Evolutionary conservation across 306 rosid species (phyloP).

Genomic region (Mimosa bimucronata): DNA sequence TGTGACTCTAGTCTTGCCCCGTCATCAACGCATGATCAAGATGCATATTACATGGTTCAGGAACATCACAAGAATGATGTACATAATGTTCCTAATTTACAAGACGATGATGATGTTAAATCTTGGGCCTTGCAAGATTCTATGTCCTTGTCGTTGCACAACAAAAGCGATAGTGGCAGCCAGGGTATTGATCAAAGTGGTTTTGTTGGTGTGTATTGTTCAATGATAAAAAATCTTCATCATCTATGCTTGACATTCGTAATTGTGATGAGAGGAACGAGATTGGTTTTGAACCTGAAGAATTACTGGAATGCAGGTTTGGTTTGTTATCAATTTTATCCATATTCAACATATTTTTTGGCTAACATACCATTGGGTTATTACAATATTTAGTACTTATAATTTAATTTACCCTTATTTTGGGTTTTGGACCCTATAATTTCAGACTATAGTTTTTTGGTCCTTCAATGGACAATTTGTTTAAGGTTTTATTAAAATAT

Average conservation of each 20-base stretch:
- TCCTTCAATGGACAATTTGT: too few relatives aligned
- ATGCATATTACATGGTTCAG: slow-evolving; percentile 31
- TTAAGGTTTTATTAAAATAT: too few relatives aligned
- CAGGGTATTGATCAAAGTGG: not conserved
- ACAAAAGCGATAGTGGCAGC: slow-evolving; percentile 31
- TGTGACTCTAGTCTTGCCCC: slow-evolving; percentile 20
- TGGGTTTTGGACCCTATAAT: too few relatives aligned
- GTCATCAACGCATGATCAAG: slow-evolving; percentile 34
- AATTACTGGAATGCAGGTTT: slow-evolving; percentile 54
- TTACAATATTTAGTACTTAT: too few relatives aligned
- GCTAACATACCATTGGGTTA: too few relatives aligned
- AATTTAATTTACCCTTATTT: too few relatives aligned
- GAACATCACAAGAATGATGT: not conserved
- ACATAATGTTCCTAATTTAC: slow-evolving; percentile 16
- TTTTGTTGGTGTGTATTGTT: slow-evolving; percentile 25
- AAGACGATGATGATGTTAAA: slow-evolving; percentile 45
- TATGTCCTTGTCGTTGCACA: slow-evolving; percentile 48
- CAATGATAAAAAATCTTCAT: slow-evolving; percentile 41
- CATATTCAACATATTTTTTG: too few relatives aligned
- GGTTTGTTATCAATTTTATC: too few relatives aligned
- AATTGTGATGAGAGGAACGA: slow-evolving; percentile 28
- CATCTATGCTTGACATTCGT: not conserved
- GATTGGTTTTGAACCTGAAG: slow-evolving; percentile 44
- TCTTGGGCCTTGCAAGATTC: slow-evolving; percentile 63
- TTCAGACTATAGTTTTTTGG: too few relatives aligned